A percentile compares a stretch with the other conserved stretches of the same genome.
Evolutionary conservation across 116 monocot genomes (phyloP).

Genomic region (Dioscorea cayenensis): DNA sequence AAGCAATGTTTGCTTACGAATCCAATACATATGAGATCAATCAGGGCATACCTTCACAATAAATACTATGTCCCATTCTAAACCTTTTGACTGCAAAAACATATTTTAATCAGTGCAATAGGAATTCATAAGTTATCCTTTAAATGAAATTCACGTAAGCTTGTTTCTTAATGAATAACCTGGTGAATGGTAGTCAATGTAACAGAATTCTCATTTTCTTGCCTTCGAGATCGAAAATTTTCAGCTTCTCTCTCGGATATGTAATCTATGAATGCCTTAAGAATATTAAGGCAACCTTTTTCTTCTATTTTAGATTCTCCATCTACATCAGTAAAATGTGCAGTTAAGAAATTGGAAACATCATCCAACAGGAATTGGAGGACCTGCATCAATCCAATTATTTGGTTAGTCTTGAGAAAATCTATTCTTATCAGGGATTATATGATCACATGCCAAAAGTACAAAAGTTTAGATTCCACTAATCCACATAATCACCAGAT

Average conservation of each 20-base stretch:
- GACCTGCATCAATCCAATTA: slow-evolving; percentile 41
- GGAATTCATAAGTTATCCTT: no score
- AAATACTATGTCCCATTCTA: slow-evolving; percentile 95
- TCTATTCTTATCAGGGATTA: neutral
- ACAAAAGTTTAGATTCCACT: neutral
- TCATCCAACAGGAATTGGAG: slow-evolving; percentile 84
- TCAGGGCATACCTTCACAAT: slow-evolving; percentile 72
- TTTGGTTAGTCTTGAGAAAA: neutral
- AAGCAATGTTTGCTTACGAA: neutral
- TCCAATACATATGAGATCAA: neutral
- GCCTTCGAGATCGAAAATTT: slow-evolving; percentile 56
- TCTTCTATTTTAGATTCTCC: slow-evolving; percentile 24
- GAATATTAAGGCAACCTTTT: slow-evolving; percentile 45
- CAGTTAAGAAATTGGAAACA: slow-evolving; percentile 65
- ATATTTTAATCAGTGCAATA: no score
- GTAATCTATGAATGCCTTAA: slow-evolving; percentile 71
- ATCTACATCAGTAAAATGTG: slow-evolving; percentile 32
- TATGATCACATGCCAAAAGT: neutral
- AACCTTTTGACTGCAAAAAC: slow-evolving; percentile 81
- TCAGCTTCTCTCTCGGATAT: slow-evolving; percentile 76
- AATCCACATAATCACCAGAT: neutral
- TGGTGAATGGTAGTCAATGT: slow-evolving; percentile 97
- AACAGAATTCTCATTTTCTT: slow-evolving; percentile 74
- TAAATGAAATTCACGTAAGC: neutral
- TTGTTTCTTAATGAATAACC: slow-evolving; percentile 28